These are phyloP conservation scores for Allodekkera sacchari DNA, from an alignment of 805 yeast genomes.

Conservation along the genomic window DNA sequence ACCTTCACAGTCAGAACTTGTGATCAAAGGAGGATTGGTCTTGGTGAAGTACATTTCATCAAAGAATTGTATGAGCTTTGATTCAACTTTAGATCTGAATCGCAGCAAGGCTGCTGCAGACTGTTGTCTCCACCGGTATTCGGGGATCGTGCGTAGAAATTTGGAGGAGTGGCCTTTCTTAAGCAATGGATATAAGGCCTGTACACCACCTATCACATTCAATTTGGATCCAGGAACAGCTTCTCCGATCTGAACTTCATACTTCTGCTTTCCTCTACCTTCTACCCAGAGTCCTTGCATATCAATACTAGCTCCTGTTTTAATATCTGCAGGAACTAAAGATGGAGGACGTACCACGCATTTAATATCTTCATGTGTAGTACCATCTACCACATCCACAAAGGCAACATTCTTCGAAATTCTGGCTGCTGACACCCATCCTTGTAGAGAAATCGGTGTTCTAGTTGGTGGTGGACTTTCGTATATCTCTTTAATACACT, in stretches of 20 bases:
- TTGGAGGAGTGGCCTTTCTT: conserved; percentile 65
- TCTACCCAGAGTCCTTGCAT: conserved; percentile 28
- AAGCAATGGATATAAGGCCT: conserved; percentile 68
- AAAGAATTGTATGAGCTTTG: conserved; percentile 46
- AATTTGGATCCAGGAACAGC: conserved; percentile 25
- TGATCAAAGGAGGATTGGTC: conserved; percentile 79
- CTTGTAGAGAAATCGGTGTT: conserved; percentile 42
- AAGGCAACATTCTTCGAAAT: conserved; percentile 71
- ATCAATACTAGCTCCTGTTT: conserved; percentile 29
- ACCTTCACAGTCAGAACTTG: conserved; percentile 93
- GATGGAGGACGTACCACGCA: conserved; percentile 41
- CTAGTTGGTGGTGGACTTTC: conserved; percentile 27
- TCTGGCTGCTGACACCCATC: conserved; percentile 72
- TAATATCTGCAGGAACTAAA: conserved; percentile 21
- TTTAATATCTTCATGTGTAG: conserved; percentile 44
- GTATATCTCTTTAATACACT: conserved; percentile 22
- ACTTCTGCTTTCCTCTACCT: conserved; percentile 43
- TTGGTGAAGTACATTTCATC: conserved; percentile 47
- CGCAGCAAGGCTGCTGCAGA: conserved; percentile 61
- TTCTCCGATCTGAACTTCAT: conserved; percentile 36
- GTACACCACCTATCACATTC: conserved; percentile 51
- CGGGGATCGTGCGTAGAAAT: conserved; percentile 64
- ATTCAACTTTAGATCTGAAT: conserved; percentile 62
- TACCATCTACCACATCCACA: conserved; percentile 75
- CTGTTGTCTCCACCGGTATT: conserved; percentile 65